Conservation (phyloP, 305 asterid species). For the Fraxinus paxiana region DNA sequence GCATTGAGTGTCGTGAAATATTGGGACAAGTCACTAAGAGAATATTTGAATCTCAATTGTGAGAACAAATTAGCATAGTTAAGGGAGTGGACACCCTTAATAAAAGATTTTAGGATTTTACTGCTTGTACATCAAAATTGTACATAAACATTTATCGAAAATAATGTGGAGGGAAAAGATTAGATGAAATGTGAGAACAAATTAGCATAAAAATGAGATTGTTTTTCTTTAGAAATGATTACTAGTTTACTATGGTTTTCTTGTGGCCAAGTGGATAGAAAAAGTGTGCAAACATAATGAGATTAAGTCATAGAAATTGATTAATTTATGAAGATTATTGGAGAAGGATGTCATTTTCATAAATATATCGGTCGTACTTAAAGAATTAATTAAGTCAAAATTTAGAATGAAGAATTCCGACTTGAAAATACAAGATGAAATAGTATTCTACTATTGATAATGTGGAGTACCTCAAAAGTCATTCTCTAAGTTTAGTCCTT, state of each 20-base stretch:
- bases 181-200: background rate
- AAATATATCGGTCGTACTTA: background rate
- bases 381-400: background rate
- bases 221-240: background rate
- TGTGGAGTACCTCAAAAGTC: background rate
- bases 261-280: background rate
- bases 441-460: background rate
- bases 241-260: background rate
- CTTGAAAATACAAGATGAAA: no score
- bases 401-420: no score
- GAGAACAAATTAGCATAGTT: background rate
- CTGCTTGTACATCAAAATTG: no score
- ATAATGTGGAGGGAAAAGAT: no score
- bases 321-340: background rate
- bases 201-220: no score
- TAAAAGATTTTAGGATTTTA: background rate
- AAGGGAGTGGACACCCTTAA: background rate
- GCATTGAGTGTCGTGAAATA: background rate
- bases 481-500: no score
- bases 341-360: background rate
- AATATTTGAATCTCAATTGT: background rate
- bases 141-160: no score
- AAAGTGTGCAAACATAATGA: background rate
- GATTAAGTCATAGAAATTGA: background rate
- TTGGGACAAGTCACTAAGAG: background rate